These are phyloP conservation scores for Pichia deserticola DNA, from an alignment of 805 yeast species.

Conservation along the genomic window DNA sequence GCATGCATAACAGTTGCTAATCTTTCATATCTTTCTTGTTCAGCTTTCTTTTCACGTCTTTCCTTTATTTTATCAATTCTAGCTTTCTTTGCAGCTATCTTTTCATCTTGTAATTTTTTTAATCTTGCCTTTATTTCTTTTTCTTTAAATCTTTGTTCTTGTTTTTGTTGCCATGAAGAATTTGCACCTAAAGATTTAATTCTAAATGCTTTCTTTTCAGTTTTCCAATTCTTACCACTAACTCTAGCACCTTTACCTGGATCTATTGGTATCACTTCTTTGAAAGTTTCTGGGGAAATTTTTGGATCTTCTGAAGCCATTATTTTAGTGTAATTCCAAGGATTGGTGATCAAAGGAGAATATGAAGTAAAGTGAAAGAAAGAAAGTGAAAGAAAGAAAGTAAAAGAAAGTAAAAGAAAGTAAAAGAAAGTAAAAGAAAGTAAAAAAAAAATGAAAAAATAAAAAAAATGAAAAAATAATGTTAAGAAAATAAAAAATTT, in stretches of 20 bases:
- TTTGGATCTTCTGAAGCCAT: not conserved
- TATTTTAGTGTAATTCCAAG: too few species aligned
- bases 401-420: not conserved
- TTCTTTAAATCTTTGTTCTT: constrained; percentile 58
- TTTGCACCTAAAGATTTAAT: constrained; percentile 53
- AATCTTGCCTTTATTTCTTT: constrained; percentile 61
- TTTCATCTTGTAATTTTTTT: constrained; percentile 71
- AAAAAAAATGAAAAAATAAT: not conserved
- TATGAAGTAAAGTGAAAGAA: not conserved
- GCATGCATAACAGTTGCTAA: constrained; percentile 85
- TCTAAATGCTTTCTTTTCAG: constrained; percentile 59
- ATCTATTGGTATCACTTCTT: constrained; percentile 10
- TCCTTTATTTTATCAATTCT: constrained; percentile 56
- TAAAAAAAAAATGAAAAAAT: not conserved
- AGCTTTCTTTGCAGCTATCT: constrained; percentile 49
- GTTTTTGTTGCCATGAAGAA: constrained; percentile 58
- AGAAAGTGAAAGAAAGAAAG: too few species aligned
- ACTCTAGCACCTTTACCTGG: constrained; percentile 25
- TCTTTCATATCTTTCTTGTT: constrained; percentile 78
- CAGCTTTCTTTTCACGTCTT: constrained; percentile 75
- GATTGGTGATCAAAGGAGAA: too few species aligned
- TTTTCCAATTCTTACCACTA: constrained; percentile 59
- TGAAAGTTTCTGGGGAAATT: constrained; percentile 5
- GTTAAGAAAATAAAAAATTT: not conserved
- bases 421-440: not conserved